Percentiles rank a stretch among this genome's conserved stretches.
phyloP scores from a whole-genome alignment of 495 filamentous ascomycete species.

The Bryoglossum gracile region DNA sequence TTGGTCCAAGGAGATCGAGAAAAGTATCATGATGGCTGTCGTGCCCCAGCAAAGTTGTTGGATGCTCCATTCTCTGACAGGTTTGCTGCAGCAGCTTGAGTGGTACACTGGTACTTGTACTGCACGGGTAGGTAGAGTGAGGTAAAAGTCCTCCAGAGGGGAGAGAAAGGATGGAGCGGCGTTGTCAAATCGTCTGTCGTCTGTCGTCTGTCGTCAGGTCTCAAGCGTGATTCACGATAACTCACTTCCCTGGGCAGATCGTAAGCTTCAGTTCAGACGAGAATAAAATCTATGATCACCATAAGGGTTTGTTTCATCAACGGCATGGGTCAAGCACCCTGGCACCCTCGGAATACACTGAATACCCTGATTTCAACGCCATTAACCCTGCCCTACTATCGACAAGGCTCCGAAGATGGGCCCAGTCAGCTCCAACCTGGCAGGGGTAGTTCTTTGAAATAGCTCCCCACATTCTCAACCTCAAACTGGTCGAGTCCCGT shows the following conservation, averaged over 20 bases:
- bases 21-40: not conserved
- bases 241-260: slow-evolving; percentile 21
- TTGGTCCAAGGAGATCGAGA: not conserved
- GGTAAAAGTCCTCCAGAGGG: no score
- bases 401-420: slow-evolving; percentile 24
- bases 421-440: slow-evolving; percentile 23
- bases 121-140: no score
- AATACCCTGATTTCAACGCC: no score
- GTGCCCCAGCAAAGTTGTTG: not conserved
- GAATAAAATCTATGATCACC: slow-evolving; percentile 13
- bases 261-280: slow-evolving; percentile 23
- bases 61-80: no score
- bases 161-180: no score
- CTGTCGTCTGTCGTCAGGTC: no score
- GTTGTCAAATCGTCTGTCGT: not conserved
- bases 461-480: slow-evolving; percentile 23
- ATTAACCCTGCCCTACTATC: no score
- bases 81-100: no score
- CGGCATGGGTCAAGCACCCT: slow-evolving; percentile 18
- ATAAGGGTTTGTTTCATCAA: slow-evolving; percentile 20
- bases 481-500: slow-evolving; percentile 25
- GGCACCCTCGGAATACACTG: slow-evolving; percentile 21
- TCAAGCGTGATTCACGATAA: slow-evolving; percentile 21
- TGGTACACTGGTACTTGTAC: no score
- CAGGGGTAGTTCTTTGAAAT: slow-evolving; percentile 16